Evolutionary conservation across 208 protist genomes (phyloP).

Genomic region (Leishmania guyanensis): DNA sequence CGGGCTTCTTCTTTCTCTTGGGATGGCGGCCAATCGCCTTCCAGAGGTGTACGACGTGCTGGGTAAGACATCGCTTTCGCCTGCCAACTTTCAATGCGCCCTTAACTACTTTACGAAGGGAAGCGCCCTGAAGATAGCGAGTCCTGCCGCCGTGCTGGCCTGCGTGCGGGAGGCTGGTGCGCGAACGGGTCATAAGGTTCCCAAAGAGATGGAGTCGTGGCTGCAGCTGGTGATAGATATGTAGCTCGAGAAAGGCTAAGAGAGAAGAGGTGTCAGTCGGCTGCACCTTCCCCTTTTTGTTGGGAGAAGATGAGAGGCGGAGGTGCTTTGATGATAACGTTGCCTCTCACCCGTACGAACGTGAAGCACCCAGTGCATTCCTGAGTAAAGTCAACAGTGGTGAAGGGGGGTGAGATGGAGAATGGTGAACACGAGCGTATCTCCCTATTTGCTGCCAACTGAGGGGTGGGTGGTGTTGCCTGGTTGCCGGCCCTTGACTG

Average conservation of each 20-base stretch:
- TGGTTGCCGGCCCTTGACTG: neutral
- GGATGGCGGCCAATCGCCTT: constrained; percentile 9
- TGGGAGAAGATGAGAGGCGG: neutral
- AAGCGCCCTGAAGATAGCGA: constrained; percentile 13
- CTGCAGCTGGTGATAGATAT: constrained; percentile 45
- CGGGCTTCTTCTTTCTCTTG: constrained; percentile 20
- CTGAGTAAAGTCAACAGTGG: neutral
- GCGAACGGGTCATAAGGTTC: constrained; percentile 34
- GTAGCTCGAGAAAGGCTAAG: neutral
- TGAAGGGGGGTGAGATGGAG: neutral
- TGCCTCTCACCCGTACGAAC: neutral
- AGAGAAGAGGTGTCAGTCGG: neutral
- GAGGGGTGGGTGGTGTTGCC: neutral
- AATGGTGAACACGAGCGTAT: neutral
- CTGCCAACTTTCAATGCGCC: constrained; percentile 37
- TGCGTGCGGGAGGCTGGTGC: constrained; percentile 45
- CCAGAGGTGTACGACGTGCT: constrained; percentile 27
- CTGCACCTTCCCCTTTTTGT: neutral
- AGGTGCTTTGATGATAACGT: neutral
- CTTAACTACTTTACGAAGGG: constrained; percentile 41
- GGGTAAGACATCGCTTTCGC: constrained; percentile 25
- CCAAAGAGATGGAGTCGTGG: constrained; percentile 59
- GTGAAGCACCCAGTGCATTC: neutral
- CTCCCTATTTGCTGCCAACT: neutral
- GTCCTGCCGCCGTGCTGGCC: constrained; percentile 43